Conservation (phyloP, 2,329 filamentous ascomycete species). For the Trichophyton verrucosum region DNA sequence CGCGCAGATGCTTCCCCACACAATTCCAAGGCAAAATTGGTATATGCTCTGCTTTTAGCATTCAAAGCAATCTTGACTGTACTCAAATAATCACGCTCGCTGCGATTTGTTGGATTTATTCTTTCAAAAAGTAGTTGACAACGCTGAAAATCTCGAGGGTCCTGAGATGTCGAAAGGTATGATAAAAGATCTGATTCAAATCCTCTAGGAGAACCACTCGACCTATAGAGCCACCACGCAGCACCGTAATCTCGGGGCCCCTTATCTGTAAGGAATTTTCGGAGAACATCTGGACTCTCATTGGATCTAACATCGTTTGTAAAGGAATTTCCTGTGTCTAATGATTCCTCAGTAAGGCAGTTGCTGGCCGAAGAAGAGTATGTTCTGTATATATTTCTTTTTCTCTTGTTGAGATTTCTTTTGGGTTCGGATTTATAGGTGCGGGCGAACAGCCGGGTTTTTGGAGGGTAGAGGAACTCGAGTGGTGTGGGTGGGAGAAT, state of each 20-base stretch:
- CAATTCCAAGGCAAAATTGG: conserved; percentile 28
- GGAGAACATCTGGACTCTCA: not conserved
- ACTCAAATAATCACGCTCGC: conserved; percentile 33
- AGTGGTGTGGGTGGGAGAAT: conserved; percentile 13
- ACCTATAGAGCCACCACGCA: conserved; percentile 32
- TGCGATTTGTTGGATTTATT: conserved; percentile 28
- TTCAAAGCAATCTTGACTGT: conserved; percentile 34
- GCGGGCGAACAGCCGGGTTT: conserved; percentile 15
- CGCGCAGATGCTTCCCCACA: conserved; percentile 29
- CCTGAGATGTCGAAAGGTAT: conserved; percentile 30
- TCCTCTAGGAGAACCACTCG: conserved; percentile 20
- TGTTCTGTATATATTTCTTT: conserved; percentile 15
- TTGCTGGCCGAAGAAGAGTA: conserved; percentile 9
- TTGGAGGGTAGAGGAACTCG: conserved; percentile 31
- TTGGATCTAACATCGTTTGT: not conserved
- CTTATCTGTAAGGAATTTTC: conserved; percentile 5
- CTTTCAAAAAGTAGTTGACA: conserved; percentile 36
- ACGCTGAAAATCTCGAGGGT: conserved; percentile 30
- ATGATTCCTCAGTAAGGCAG: not conserved
- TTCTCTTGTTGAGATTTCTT: conserved; percentile 7
- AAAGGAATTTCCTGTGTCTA: not conserved
- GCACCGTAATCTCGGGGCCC: conserved; percentile 22
- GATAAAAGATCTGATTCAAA: conserved; percentile 17
- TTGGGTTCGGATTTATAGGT: conserved; percentile 4
- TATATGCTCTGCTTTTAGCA: conserved; percentile 21